phyloP scores from a whole-genome alignment of 129 eudicot species.

The Chrysanthemum lavandulifolium region DNA sequence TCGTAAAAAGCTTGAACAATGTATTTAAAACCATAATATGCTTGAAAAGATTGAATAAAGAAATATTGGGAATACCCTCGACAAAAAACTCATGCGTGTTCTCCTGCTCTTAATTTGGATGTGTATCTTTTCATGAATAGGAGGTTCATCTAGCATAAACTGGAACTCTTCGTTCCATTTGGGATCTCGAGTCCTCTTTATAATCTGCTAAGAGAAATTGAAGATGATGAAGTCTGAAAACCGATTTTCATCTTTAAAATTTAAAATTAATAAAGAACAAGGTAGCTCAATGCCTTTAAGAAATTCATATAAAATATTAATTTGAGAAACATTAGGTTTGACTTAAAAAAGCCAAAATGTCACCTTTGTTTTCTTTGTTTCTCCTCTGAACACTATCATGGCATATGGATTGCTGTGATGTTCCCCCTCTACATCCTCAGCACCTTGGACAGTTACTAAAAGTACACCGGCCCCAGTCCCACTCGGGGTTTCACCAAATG shows the following conservation, averaged over 20 bases:
- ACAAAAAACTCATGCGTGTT: conserved; percentile 50
- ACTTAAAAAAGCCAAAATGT: conserved; percentile 13
- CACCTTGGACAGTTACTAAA: conserved; percentile 69
- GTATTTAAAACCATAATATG: not conserved
- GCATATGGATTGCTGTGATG: conserved; percentile 78
- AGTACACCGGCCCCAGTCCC: conserved; percentile 94
- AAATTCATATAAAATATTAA: not conserved
- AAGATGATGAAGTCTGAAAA: conserved; percentile 6
- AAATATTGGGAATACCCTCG: conserved; percentile 43
- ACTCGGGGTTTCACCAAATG: conserved; percentile 31
- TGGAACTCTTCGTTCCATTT: conserved; percentile 86
- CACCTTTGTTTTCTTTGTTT: conserved; percentile 79
- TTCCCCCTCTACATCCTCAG: conserved; percentile 75
- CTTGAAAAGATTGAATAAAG: not conserved
- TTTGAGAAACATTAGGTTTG: not conserved
- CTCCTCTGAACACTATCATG: conserved; percentile 59
- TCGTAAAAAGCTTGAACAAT: not conserved
- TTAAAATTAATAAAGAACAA: not conserved
- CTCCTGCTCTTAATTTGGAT: conserved; percentile 68
- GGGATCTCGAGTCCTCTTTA: conserved; percentile 71
- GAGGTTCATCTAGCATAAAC: conserved; percentile 85
- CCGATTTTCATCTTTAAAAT: not conserved
- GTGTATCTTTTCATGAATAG: conserved; percentile 66
- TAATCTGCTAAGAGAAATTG: conserved; percentile 35
- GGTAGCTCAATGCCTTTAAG: not conserved